phyloP scores from a whole-genome alignment of 2,329 filamentous ascomycete species.

The Dactylonectria macrodidyma region DNA sequence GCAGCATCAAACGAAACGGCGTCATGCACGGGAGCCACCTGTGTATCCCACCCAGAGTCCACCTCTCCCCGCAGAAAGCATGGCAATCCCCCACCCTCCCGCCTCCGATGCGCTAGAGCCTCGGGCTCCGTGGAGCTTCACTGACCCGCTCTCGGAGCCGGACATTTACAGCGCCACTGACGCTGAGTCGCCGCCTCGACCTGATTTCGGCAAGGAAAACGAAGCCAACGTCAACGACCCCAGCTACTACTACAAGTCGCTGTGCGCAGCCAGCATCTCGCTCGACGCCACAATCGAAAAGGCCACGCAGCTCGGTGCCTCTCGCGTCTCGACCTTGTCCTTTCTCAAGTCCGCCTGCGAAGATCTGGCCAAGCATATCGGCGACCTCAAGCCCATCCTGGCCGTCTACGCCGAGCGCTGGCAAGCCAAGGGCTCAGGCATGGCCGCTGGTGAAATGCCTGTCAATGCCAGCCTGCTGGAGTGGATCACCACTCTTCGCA shows the following conservation, averaged over 20 bases:
- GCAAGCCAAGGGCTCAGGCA: conserved; percentile 24
- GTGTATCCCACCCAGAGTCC: too few relatives aligned
- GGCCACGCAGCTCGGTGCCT: conserved; percentile 23
- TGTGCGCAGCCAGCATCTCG: neutral
- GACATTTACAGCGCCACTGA: neutral
- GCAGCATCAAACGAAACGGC: too few relatives aligned
- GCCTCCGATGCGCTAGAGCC: neutral
- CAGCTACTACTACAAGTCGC: conserved; percentile 27
- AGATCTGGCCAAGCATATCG: conserved; percentile 22
- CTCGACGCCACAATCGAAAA: conserved; percentile 18
- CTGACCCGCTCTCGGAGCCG: neutral
- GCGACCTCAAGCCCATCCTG: conserved; percentile 39
- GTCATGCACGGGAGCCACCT: too few relatives aligned
- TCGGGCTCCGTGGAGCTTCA: neutral
- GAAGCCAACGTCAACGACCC: conserved; percentile 16
- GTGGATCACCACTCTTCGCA: conserved; percentile 26
- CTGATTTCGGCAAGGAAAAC: neutral
- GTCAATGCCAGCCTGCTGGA: conserved; percentile 35
- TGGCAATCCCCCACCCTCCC: too few relatives aligned
- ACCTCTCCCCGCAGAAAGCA: too few relatives aligned
- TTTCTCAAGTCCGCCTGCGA: conserved; percentile 33
- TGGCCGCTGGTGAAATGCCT: conserved; percentile 28
- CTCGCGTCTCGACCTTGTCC: conserved; percentile 35
- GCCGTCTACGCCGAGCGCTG: conserved; percentile 34
- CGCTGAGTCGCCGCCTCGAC: neutral